Conservation (phyloP, 2,329 filamentous ascomycete genomes). For the Camptophora hylomeconis region DNA sequence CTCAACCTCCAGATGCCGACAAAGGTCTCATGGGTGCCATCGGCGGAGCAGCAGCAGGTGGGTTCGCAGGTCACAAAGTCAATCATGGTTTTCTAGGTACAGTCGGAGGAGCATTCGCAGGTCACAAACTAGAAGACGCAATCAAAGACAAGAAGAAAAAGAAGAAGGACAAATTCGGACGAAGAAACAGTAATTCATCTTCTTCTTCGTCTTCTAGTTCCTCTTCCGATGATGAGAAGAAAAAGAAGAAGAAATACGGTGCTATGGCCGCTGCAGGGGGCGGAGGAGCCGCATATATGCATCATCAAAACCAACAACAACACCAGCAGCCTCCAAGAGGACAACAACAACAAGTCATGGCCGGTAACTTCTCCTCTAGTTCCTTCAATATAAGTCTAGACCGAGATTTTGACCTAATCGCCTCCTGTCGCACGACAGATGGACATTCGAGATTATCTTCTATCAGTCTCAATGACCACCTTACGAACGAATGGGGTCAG, state of each 20-base stretch:
- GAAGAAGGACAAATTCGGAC: constrained; percentile 11
- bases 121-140: constrained; percentile 32
- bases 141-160: constrained; percentile 23
- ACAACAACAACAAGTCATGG: constrained; percentile 1
- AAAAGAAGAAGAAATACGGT: constrained; percentile 6
- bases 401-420: constrained; percentile 24
- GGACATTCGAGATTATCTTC: constrained; percentile 22
- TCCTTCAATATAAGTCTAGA: constrained; percentile 24
- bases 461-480: constrained; percentile 25
- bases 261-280: constrained; percentile 7
- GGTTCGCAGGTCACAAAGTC: constrained; percentile 33
- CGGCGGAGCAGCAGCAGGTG: constrained; percentile 34
- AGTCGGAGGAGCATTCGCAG: constrained; percentile 34
- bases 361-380: constrained; percentile 27
- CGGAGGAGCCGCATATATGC: constrained; percentile 5
- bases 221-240: constrained; percentile 15
- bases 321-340: constrained; percentile 3
- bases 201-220: constrained; percentile 11
- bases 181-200: constrained; percentile 7
- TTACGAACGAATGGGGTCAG: constrained; percentile 25
- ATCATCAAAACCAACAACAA: constrained; percentile 7
- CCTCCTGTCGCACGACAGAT: constrained; percentile 21
- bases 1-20: constrained; percentile 26
- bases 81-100: constrained; percentile 34
- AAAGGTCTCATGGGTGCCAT: constrained; percentile 34